Percentiles rank a stretch among this genome's conserved stretches.
Evolutionary conservation across 2,329 filamentous ascomycete genomes (phyloP).

Genomic region (Colletotrichum lini): DNA sequence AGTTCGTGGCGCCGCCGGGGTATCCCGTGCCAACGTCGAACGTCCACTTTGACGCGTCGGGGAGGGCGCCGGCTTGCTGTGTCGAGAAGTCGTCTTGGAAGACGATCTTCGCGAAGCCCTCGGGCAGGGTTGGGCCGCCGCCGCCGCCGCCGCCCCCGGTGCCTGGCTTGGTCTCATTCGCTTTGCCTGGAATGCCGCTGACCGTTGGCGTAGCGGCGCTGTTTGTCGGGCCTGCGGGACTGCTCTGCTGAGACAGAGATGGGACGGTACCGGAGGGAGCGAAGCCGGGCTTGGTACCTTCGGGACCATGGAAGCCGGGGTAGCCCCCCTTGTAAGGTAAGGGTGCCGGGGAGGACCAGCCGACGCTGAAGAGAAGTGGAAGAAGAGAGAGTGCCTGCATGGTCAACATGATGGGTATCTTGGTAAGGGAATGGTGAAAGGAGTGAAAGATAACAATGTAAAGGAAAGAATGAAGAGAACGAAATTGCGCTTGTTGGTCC

Average conservation of each 20-base stretch:
- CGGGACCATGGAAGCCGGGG: conserved; percentile 1
- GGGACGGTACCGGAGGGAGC: conserved; percentile 7
- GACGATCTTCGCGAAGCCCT: conserved; percentile 45
- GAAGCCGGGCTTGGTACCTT: conserved; percentile 11
- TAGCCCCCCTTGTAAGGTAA: conserved; percentile 1
- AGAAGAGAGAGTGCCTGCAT: conserved; percentile 34
- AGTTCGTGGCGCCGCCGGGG: conserved; percentile 59
- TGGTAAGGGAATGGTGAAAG: conserved; percentile 1
- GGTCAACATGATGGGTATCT: conserved; percentile 31
- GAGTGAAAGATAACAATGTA: background rate
- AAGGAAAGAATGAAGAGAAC: background rate
- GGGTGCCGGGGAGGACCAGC: conserved; percentile 27
- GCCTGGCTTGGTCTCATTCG: background rate
- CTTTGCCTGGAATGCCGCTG: conserved; percentile 2
- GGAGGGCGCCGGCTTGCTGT: conserved; percentile 49
- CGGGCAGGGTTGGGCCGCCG: conserved; percentile 31
- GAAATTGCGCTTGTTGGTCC: conserved; percentile 1
- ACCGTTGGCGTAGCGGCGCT: background rate
- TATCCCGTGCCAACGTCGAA: conserved; percentile 62
- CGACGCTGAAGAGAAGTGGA: conserved; percentile 31
- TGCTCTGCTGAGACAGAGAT: background rate
- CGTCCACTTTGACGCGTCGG: conserved; percentile 59
- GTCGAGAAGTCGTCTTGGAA: conserved; percentile 51
- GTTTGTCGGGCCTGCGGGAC: background rate
- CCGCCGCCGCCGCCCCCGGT: background rate